These are phyloP conservation scores for Dioszegia crocea DNA, from an alignment of 768 basidiomycete genomes.

Conservation along the genomic window DNA sequence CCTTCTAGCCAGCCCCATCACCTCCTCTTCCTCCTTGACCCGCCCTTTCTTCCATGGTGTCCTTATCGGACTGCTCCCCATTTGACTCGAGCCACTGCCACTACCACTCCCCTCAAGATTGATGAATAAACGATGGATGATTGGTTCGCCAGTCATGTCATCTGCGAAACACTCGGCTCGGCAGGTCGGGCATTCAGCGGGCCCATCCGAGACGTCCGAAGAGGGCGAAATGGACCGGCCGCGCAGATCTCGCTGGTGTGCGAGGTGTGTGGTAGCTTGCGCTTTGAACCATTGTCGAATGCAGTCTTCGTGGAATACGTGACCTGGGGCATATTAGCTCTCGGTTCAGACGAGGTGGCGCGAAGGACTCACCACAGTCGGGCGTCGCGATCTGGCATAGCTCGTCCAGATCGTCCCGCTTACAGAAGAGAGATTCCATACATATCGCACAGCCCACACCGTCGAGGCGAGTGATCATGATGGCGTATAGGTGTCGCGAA, in stretches of 20 bases:
- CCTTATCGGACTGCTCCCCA: conserved; percentile 1
- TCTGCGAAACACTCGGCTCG: conserved; percentile 32
- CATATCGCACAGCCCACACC: conserved; percentile 33
- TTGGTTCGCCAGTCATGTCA: conserved; percentile 30
- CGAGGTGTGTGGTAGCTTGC: conserved; percentile 20
- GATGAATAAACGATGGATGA: conserved; percentile 30
- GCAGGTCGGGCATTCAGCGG: conserved; percentile 32
- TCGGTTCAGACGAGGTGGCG: not conserved
- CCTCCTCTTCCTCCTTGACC: conserved; percentile 24
- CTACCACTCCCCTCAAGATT: conserved; percentile 13
- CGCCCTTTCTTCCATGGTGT: not conserved
- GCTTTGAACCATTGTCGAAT: conserved; percentile 29
- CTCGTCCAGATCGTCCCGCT: conserved; percentile 33
- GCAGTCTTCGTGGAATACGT: conserved; percentile 38
- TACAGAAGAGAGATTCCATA: conserved; percentile 31
- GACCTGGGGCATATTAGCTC: conserved; percentile 20
- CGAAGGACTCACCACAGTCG: conserved; percentile 32
- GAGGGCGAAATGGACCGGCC: conserved; percentile 12
- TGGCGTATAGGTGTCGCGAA: not conserved
- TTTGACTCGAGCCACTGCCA: conserved; percentile 9
- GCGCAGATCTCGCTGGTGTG: conserved; percentile 16
- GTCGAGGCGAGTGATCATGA: not conserved
- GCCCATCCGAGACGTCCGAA: conserved; percentile 19
- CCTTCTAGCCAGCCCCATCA: conserved; percentile 27
- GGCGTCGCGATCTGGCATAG: conserved; percentile 23